Conservation (phyloP, 179 eudicot genomes). For the Beta lomatogona region DNA sequence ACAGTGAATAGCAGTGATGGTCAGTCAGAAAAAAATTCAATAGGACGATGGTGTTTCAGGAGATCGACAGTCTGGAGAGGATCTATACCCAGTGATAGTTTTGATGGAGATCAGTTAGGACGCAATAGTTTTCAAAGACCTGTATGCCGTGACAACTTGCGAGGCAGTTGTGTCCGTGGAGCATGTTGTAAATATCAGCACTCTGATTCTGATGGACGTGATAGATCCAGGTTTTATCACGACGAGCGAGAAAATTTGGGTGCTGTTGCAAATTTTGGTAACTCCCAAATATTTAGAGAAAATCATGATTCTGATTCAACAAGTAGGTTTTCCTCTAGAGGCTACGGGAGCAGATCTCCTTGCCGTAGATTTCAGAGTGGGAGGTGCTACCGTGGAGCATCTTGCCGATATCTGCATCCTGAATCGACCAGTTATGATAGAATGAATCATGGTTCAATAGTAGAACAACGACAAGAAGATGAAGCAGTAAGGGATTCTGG, state of each 20-base stretch:
- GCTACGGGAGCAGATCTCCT: slow-evolving; percentile 63
- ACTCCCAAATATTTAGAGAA: slow-evolving; percentile 21
- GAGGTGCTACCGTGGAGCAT: slow-evolving; percentile 69
- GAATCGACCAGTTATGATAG: slow-evolving; percentile 44
- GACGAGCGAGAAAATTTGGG: slow-evolving; percentile 16
- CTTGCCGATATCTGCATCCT: slow-evolving; percentile 65
- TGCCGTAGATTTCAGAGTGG: slow-evolving; percentile 72
- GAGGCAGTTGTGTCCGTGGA: slow-evolving; percentile 31
- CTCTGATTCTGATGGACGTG: slow-evolving; percentile 26
- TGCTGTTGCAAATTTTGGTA: slow-evolving; percentile 11
- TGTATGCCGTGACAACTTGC: slow-evolving; percentile 28
- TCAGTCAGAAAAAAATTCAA: slow-evolving; percentile 12
- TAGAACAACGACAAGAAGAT: slow-evolving; percentile 34
- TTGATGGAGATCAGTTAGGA: slow-evolving; percentile 6
- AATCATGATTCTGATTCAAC: slow-evolving; percentile 9
- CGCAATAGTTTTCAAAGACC: slow-evolving; percentile 17
- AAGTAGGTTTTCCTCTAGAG: slow-evolving; percentile 19
- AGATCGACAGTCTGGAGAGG: slow-evolving; percentile 46
- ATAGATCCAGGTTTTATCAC: slow-evolving; percentile 15
- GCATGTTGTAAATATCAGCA: slow-evolving; percentile 32
- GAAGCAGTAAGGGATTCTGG: slow-evolving; percentile 37
- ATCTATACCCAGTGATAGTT: slow-evolving; percentile 4
- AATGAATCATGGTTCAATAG: slow-evolving; percentile 41
- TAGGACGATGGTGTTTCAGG: slow-evolving; percentile 52
- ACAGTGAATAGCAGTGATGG: slow-evolving; percentile 13